A percentile compares a stretch with the other conserved stretches of the same genome.
Evolutionary conservation across 83 land plant genomes (phyloP).

Genomic region (Diphasiastrum complanatum): DNA sequence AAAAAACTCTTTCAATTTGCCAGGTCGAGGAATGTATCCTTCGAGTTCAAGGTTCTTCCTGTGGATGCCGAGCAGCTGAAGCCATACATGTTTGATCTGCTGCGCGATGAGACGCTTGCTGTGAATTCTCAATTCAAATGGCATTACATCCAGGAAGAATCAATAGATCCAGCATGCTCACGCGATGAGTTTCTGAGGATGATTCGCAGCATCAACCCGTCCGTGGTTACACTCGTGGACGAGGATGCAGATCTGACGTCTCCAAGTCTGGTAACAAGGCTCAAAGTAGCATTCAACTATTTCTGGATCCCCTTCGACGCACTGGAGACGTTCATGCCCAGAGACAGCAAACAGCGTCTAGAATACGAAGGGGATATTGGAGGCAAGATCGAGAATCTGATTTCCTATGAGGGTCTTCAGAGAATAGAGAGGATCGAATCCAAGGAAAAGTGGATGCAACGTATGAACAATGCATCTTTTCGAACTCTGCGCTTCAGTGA

Average conservation of each 20-base stretch:
- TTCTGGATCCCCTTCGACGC: constrained; percentile 81
- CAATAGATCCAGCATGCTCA: constrained; percentile 16
- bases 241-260: constrained; percentile 73
- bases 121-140: constrained; percentile 62
- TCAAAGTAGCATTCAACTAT: constrained; percentile 64
- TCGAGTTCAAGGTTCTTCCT: constrained; percentile 51
- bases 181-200: constrained; percentile 40
- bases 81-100: constrained; percentile 26
- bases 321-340: constrained; percentile 52
- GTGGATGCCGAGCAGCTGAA: constrained; percentile 43
- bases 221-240: constrained; percentile 50
- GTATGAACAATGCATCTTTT: constrained; percentile 60
- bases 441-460: constrained; percentile 61
- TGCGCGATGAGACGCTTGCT: constrained; percentile 44
- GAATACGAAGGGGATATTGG: constrained; percentile 62
- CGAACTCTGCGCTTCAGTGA: constrained; percentile 42
- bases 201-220: constrained; percentile 53
- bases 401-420: constrained; percentile 61
- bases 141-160: constrained; percentile 59
- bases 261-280: constrained; percentile 41
- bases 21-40: constrained; percentile 36
- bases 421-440: constrained; percentile 67
- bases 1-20: constrained; percentile 53
- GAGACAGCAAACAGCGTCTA: constrained; percentile 48
- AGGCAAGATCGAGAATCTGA: constrained; percentile 62